Conservation (phyloP, 129 eudicot genomes). For the Tanacetum coccineum region DNA sequence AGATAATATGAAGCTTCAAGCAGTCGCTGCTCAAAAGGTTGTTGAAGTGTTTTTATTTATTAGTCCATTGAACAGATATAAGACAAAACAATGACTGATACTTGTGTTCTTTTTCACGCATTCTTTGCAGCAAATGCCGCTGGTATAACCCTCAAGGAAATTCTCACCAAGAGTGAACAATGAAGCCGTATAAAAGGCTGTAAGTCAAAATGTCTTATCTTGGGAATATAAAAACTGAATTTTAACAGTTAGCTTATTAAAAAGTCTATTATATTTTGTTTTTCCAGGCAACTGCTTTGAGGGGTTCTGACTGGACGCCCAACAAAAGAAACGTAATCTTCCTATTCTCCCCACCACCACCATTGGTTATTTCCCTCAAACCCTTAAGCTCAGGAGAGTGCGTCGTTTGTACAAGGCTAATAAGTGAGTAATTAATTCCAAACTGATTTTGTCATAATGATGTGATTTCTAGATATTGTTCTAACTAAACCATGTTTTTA, state of each 20-base stretch:
- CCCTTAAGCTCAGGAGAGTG: slow-evolving; percentile 89
- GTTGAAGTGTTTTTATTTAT: slow-evolving; percentile 41
- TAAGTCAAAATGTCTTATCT: slow-evolving; percentile 25
- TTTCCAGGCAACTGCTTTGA: slow-evolving; percentile 79
- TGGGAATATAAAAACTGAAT: neutral
- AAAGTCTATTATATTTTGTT: too few species aligned
- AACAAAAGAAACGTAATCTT: slow-evolving; percentile 94
- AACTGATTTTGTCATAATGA: too few species aligned
- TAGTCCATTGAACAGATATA: neutral
- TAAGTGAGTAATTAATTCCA: slow-evolving; percentile 86
- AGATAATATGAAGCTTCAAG: too few species aligned
- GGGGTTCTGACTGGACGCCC: slow-evolving; percentile 88
- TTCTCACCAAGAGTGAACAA: slow-evolving; percentile 92
- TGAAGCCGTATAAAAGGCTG: slow-evolving; percentile 60
- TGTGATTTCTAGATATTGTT: too few species aligned
- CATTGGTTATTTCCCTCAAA: slow-evolving; percentile 96
- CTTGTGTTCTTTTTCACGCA: slow-evolving; percentile 3
- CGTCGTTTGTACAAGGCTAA: slow-evolving; percentile 99
- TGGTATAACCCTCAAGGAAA: slow-evolving; percentile 87
- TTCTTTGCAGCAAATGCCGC: slow-evolving; percentile 87
- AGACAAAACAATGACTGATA: neutral
- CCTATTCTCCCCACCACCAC: slow-evolving; percentile 98
- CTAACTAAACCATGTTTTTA: too few species aligned
- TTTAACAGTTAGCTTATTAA: too few species aligned
- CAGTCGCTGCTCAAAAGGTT: slow-evolving; percentile 88